Evolutionary conservation across 1,284 basidiomycete genomes (phyloP), one percentile per base, ranked within the genome.

Genomic region (Gomphus sp.): DNA sequence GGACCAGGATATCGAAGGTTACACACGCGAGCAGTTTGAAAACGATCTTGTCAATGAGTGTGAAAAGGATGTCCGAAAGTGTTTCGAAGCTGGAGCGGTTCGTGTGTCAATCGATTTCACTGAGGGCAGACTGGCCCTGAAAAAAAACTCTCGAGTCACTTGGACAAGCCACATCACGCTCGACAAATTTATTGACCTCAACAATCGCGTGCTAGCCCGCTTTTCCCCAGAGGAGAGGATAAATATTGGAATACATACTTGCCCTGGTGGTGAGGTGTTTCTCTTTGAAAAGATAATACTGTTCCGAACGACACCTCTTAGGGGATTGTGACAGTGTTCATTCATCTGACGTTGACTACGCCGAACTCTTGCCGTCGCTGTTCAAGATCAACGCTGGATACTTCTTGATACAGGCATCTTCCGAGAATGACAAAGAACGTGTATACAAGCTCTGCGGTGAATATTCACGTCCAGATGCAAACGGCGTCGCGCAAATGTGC

Each of bases 61-160:
- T 41, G 65, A 66, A 56, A 62, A 62, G 50, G 64, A 66, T 47
- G 63, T 66, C 50, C 61, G 64, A 14, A 56, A 61, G 18, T 64
- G 63, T 45, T 66, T 65, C 37, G 61, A 58, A 36, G 64, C 62
- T 41, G 65, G 65, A 11, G 65, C 64, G 22, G 37, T 58, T 36
- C 62, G 62, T 43, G 63, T 64, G 25, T 63, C 64, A n/a, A 62
- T 66, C 52, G 64, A 66, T 48, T 65, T 64, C 56, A 66, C 64
- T 8, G 65, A 66, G 51, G 64, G 62, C 37, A 64, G 64, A 6
- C 60, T 66, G 6, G 60, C 64, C 6, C 51, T 60, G 41, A 64
- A 65, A 59, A 62, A 61, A 33, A 60, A 64, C 50, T 55, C 60
- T 0, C 58, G 65, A 33, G 63, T 63, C 56, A 63, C 64, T n/a